Percentiles rank a stretch among this genome's conserved stretches.
phyloP scores from a whole-genome alignment of 2,329 filamentous ascomycete species.

The Clonostachys sp. region DNA sequence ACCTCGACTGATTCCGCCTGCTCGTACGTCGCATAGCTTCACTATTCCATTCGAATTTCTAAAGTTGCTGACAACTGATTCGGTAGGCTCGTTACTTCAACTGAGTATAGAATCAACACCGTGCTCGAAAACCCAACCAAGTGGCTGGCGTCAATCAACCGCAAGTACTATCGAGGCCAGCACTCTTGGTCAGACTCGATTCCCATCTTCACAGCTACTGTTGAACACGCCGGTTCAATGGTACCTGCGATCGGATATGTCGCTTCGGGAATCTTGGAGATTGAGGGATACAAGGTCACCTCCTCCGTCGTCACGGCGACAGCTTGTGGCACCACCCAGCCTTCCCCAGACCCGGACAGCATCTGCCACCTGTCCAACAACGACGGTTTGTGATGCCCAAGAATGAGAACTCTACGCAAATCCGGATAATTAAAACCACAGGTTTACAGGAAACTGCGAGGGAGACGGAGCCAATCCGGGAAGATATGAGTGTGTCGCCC shows the following conservation, averaged over 20 bases:
- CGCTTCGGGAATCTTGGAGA: not conserved
- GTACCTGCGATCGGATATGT: not conserved
- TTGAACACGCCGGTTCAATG: not conserved
- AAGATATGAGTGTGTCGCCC: not conserved
- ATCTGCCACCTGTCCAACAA: too few species aligned
- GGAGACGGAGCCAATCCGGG: not conserved
- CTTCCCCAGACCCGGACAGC: too few species aligned
- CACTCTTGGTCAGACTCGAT: not conserved
- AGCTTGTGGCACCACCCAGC: not conserved
- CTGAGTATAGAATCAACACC: not conserved
- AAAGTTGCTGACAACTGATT: too few species aligned
- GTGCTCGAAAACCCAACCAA: not conserved
- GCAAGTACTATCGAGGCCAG: not conserved
- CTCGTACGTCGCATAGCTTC: too few species aligned
- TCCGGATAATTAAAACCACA: too few species aligned
- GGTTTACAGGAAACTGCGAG: too few species aligned
- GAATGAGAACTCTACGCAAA: too few species aligned
- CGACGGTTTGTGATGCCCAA: too few species aligned
- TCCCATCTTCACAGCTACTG: not conserved
- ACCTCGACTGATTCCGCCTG: too few species aligned
- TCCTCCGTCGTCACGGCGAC: not conserved
- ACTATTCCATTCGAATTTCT: too few species aligned
- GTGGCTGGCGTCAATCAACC: not conserved
- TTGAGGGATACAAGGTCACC: not conserved
- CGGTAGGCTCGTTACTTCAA: not conserved